Evolutionary conservation across 2,329 filamentous ascomycete genomes (phyloP).

Genomic region (Alternaria sp.): DNA sequence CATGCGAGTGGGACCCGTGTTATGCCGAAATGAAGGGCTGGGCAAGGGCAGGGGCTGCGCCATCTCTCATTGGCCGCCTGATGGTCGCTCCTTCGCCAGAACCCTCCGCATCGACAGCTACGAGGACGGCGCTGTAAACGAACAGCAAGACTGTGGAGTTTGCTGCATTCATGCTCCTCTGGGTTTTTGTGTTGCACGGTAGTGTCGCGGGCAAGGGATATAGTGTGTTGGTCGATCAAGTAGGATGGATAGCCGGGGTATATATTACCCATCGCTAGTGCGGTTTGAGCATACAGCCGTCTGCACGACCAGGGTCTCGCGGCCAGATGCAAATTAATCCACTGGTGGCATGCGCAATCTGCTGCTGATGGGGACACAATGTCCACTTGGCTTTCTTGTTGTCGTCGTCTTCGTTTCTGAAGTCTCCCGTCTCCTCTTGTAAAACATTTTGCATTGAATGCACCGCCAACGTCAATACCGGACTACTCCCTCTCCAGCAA

Average conservation of each 20-base stretch:
- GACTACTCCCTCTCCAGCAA: slow-evolving; percentile 13
- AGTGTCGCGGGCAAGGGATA: slow-evolving; percentile 4
- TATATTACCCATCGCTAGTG: slow-evolving; percentile 21
- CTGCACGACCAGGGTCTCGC: slow-evolving; percentile 24
- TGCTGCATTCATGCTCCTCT: neutral
- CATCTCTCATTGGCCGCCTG: slow-evolving; percentile 28
- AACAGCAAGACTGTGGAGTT: neutral
- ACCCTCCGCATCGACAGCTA: neutral
- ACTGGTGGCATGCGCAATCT: slow-evolving; percentile 13
- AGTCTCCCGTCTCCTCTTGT: slow-evolving; percentile 5
- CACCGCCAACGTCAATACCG: slow-evolving; percentile 1
- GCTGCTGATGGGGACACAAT: slow-evolving; percentile 3
- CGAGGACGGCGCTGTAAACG: neutral
- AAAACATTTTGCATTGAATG: neutral
- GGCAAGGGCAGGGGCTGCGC: slow-evolving; percentile 21
- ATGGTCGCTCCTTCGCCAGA: neutral
- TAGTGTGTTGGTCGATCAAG: neutral
- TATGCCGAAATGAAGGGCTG: slow-evolving; percentile 27
- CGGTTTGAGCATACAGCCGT: slow-evolving; percentile 30
- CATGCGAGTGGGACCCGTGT: slow-evolving; percentile 17
- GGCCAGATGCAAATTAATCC: slow-evolving; percentile 30
- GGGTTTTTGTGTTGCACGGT: neutral
- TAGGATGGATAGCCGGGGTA: slow-evolving; percentile 7
- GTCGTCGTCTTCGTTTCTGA: neutral
- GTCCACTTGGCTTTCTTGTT: neutral